These are phyloP conservation scores for Magnolia kwangsiensis DNA, from an alignment of 164 flowering plant genomes.

Conservation along the genomic window DNA sequence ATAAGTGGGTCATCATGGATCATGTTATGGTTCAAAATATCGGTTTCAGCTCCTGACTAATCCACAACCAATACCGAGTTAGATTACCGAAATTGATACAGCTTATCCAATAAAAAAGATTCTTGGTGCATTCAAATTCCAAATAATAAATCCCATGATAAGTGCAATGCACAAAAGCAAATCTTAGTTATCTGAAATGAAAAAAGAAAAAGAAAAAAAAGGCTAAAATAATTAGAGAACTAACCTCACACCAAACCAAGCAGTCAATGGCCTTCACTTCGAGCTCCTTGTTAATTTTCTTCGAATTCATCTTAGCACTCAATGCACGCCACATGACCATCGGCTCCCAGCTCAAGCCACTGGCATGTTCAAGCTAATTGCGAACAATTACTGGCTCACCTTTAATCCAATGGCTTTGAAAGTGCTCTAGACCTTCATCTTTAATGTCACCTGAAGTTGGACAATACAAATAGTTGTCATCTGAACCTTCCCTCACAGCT, in stretches of 20 bases:
- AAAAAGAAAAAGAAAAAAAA: too few relatives aligned
- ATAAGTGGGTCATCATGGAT: too few relatives aligned
- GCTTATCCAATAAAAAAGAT: too few relatives aligned
- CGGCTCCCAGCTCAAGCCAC: conserved; percentile 93
- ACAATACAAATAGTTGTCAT: conserved; percentile 59
- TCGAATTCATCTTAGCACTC: conserved; percentile 35
- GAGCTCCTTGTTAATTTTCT: conserved; percentile 28
- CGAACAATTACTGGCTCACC: conserved; percentile 88
- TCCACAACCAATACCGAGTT: too few relatives aligned
- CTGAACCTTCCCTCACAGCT: conserved; percentile 42
- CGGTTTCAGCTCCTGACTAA: too few relatives aligned
- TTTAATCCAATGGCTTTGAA: conserved; percentile 59
- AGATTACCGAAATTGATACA: too few relatives aligned
- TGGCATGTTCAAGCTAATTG: conserved; percentile 46
- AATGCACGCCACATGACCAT: conserved; percentile 89
- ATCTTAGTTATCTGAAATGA: too few relatives aligned
- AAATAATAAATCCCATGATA: too few relatives aligned
- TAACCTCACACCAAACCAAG: conserved; percentile 67
- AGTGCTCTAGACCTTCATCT: conserved; percentile 36
- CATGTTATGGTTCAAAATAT: too few relatives aligned
- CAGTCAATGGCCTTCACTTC: conserved; percentile 77
- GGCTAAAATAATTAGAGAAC: not conserved
- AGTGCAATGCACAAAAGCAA: too few relatives aligned
- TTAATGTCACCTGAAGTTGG: conserved; percentile 39
- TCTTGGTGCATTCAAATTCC: too few relatives aligned